phyloP scores from a whole-genome alignment of 2,329 filamentous ascomycete genomes.

The Ophiostoma fasciatum region DNA sequence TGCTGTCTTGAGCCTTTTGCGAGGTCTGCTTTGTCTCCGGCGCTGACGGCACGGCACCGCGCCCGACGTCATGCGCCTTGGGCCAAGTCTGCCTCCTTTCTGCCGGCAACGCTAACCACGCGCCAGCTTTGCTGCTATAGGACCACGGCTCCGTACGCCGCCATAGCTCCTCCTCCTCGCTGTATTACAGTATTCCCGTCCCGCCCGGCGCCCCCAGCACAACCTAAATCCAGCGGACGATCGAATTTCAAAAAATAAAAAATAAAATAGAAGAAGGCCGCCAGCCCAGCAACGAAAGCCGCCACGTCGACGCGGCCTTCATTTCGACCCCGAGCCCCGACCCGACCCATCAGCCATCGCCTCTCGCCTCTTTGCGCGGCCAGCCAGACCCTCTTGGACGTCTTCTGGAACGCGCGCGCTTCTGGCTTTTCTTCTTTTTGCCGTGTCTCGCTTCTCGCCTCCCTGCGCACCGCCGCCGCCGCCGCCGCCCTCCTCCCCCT shows the following conservation, averaged over 20 bases:
- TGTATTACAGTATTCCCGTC: neutral
- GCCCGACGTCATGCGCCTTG: constrained; percentile 1
- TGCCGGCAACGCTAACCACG: neutral
- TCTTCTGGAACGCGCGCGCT: no score
- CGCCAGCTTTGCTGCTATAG: no score
- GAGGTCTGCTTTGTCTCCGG: no score
- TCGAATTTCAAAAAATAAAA: neutral
- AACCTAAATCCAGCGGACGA: no score
- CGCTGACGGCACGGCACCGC: neutral
- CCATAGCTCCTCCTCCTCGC: neutral
- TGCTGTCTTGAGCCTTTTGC: no score
- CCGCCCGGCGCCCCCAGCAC: constrained; percentile 1
- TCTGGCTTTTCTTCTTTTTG: neutral
- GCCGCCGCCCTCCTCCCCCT: neutral
- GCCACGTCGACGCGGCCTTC: constrained; percentile 6
- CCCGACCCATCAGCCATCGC: neutral
- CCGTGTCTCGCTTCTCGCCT: neutral
- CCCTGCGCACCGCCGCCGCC: no score
- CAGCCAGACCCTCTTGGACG: no score
- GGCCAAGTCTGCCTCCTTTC: constrained; percentile 1
- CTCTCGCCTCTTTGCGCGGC: no score
- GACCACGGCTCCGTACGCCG: constrained; percentile 1
- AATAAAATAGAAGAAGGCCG: neutral
- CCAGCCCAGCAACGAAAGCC: neutral
- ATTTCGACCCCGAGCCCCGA: constrained; percentile 3